phyloP scores from a whole-genome alignment of 495 filamentous ascomycete species.

The Cudoniella acicularis region DNA sequence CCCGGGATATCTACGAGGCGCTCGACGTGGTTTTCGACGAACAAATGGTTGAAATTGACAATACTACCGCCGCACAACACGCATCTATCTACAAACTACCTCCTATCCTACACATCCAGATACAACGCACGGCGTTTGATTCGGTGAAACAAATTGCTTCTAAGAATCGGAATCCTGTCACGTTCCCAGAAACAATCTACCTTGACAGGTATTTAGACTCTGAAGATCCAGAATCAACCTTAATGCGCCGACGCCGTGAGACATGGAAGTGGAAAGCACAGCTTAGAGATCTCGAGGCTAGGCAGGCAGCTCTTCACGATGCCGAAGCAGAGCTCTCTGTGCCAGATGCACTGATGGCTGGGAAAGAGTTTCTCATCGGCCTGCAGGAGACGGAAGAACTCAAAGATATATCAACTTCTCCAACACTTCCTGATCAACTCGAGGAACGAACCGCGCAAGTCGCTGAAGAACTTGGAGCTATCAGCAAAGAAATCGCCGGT shows the following conservation, averaged over 20 bases:
- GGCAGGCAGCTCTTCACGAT: slow-evolving; percentile 17
- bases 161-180: slow-evolving; percentile 77
- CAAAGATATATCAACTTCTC: slow-evolving; percentile 16
- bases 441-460: slow-evolving; percentile 21
- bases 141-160: slow-evolving; percentile 52
- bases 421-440: slow-evolving; percentile 19
- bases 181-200: slow-evolving; percentile 72
- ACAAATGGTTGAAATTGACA: slow-evolving; percentile 65
- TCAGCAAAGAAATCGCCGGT: slow-evolving; percentile 13
- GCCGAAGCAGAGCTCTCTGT: slow-evolving; percentile 14
- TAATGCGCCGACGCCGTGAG: slow-evolving; percentile 59
- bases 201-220: slow-evolving; percentile 85
- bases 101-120: slow-evolving; percentile 83
- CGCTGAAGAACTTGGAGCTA: slow-evolving; percentile 19
- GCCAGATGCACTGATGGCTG: slow-evolving; percentile 24
- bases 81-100: slow-evolving; percentile 73
- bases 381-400: slow-evolving; percentile 27
- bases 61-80: slow-evolving; percentile 61
- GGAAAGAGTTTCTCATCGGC: slow-evolving; percentile 23
- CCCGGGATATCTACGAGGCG: slow-evolving; percentile 71
- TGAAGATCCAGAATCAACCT: slow-evolving; percentile 43
- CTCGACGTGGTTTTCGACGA: slow-evolving; percentile 81
- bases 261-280: slow-evolving; percentile 72
- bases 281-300: slow-evolving; percentile 40
- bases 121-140: slow-evolving; percentile 74